Base-by-base conservation (phyloP, 371 early-diverging fungal genomes). In the Choanephora cucurbitarum region DNA sequence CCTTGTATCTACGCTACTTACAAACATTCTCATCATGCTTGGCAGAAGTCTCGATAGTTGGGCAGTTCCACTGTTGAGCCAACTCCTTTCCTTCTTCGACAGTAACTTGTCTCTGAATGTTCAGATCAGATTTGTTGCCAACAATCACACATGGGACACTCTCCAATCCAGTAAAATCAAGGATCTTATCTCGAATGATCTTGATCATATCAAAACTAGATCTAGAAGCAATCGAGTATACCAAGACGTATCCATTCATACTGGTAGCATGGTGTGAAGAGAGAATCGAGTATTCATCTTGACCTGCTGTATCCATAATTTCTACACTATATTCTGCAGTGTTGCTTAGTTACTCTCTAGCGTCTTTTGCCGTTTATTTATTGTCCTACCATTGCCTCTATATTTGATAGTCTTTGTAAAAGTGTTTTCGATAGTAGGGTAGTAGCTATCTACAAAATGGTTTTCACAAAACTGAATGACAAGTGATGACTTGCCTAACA, bases 221-320 rank as follows among this genome's bases (percentile, higher is more conserved):
- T 44, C 86, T 79, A 45, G 90, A 90, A 22, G 91, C 84, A 37
- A 98, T 91, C 2, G 95, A 94, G 67, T 96, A 98, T n/a, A 92
- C 94, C 11, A 98, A 79, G 24, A 96, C 89, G 67, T 94, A 96
- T 5, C 95, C 96, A 69, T 98, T 94, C 51, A 94, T 91, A 31
- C 95, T 92, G 2, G 94, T 81, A 7, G 92, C 91, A 66, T 94
- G 94, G 39, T 89, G 90, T 10, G 92, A 86, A 53, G 91, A 92
- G 55, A 98, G 77, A 55, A 96, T 91, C 32, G 96, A 94, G 56
- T 88, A 93, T 75, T 98, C 98, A 75, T 98, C 98, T 90, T 96
- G 96, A 49, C 98, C 98, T 2, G 98, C 95, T 13, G 98, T 96
- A 72, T 98, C 98, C 67, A 93, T 90, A 54, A 96, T 95, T 58